Evolutionary conservation across 2,329 filamentous ascomycete genomes (phyloP).

Genomic region (Cercospora brassicicola): DNA sequence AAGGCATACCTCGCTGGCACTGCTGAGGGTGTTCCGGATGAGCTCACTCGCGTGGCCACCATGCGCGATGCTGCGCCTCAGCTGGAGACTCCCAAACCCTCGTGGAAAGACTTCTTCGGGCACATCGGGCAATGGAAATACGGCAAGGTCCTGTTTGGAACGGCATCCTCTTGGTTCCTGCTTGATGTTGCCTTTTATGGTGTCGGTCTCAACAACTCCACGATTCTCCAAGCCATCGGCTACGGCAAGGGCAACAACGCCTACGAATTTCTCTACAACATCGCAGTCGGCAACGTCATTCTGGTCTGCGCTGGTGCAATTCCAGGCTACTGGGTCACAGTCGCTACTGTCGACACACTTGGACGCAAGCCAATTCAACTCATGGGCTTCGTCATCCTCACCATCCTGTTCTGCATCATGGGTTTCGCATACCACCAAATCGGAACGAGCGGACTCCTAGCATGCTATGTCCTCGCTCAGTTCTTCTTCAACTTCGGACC

Average conservation of each 20-base stretch:
- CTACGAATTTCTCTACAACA: slow-evolving; percentile 71
- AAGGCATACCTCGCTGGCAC: slow-evolving; percentile 71
- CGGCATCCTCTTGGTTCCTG: slow-evolving; percentile 81
- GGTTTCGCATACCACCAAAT: slow-evolving; percentile 52
- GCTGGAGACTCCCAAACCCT: slow-evolving; percentile 68
- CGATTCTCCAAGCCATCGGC: slow-evolving; percentile 70
- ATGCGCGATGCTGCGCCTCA: slow-evolving; percentile 56
- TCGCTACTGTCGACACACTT: slow-evolving; percentile 69
- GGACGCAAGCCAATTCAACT: slow-evolving; percentile 78
- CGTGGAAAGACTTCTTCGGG: slow-evolving; percentile 67
- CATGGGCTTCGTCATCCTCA: slow-evolving; percentile 52
- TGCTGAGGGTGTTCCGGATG: slow-evolving; percentile 64
- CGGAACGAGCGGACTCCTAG: slow-evolving; percentile 45
- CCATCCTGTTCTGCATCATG: slow-evolving; percentile 52
- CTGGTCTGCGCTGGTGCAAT: slow-evolving; percentile 76
- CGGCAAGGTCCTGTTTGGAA: slow-evolving; percentile 71
- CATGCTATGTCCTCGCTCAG: slow-evolving; percentile 50
- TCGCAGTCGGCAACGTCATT: slow-evolving; percentile 75
- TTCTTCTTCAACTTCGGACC: slow-evolving; percentile 59
- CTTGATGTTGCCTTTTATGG: slow-evolving; percentile 62
- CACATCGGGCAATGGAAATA: slow-evolving; percentile 74
- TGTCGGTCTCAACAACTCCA: slow-evolving; percentile 73
- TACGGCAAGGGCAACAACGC: slow-evolving; percentile 64
- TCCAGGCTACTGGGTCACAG: slow-evolving; percentile 79
- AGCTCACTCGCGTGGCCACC: slow-evolving; percentile 62